Percentiles rank a stretch among this genome's conserved stretches.
Conservation (phyloP, 805 yeast species). For the Myxozyma nipponensis region DNA sequence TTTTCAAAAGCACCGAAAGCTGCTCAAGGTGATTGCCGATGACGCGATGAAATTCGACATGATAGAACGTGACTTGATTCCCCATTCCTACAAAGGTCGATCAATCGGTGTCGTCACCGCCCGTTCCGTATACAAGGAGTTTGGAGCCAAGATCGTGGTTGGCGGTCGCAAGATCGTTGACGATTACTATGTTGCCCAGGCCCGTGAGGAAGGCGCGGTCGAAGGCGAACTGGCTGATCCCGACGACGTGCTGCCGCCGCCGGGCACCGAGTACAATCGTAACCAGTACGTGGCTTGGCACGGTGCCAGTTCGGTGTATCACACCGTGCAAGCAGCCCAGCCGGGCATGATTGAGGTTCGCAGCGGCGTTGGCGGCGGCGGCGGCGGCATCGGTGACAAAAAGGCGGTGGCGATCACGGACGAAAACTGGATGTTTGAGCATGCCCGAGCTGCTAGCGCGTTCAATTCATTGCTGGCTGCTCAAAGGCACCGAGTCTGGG, state of each 20-base stretch:
- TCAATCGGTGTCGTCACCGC: slow-evolving; percentile 89
- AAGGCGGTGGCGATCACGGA: slow-evolving; percentile 46
- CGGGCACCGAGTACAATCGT: slow-evolving; percentile 45
- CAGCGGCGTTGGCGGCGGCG: too few species aligned
- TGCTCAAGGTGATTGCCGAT: slow-evolving; percentile 67
- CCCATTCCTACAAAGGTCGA: slow-evolving; percentile 86
- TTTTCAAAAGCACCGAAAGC: slow-evolving; percentile 76
- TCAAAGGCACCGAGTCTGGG: slow-evolving; percentile 49
- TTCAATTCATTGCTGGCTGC: slow-evolving; percentile 61
- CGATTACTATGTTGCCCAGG: slow-evolving; percentile 76
- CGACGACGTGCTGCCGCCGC: slow-evolving; percentile 46
- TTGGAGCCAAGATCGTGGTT: slow-evolving; percentile 78
- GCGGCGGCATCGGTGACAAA: slow-evolving; percentile 25
- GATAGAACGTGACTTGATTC: slow-evolving; percentile 74
- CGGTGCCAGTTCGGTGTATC: slow-evolving; percentile 46
- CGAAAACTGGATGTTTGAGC: slow-evolving; percentile 79
- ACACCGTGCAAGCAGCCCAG: slow-evolving; percentile 32
- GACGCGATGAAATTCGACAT: slow-evolving; percentile 80
- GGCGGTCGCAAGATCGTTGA: slow-evolving; percentile 79
- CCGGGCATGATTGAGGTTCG: slow-evolving; percentile 11
- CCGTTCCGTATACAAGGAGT: slow-evolving; percentile 80
- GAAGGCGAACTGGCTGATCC: slow-evolving; percentile 73
- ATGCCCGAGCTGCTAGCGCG: slow-evolving; percentile 71
- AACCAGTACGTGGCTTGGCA: slow-evolving; percentile 56
- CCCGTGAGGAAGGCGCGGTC: slow-evolving; percentile 53